Evolutionary conservation across 2,329 filamentous ascomycete genomes (phyloP).

Genomic region (Clarireedia homoeocarpa): DNA sequence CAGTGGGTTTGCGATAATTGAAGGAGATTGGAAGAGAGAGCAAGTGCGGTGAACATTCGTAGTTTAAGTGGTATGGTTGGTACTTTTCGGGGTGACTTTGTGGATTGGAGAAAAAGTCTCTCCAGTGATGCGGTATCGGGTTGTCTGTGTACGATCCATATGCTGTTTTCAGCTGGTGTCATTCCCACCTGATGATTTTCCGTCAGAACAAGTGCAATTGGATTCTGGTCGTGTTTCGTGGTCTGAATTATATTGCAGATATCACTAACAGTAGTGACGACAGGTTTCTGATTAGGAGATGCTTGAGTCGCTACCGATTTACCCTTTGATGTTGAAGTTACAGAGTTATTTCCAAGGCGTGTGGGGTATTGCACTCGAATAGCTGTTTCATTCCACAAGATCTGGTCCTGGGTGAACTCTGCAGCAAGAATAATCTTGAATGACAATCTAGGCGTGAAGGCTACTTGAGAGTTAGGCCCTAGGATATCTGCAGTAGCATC

Average conservation of each 20-base stretch:
- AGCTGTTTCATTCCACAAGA: not conserved
- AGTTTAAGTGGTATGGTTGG: not conserved
- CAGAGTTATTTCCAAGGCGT: too few relatives aligned
- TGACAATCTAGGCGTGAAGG: not conserved
- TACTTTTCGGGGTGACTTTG: not conserved
- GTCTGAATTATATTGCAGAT: too few relatives aligned
- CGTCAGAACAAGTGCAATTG: too few relatives aligned
- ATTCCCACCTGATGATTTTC: too few relatives aligned
- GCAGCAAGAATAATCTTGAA: not conserved
- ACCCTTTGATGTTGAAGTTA: not conserved
- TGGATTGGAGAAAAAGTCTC: not conserved
- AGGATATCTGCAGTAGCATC: not conserved
- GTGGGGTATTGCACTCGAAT: not conserved
- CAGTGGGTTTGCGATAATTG: not conserved
- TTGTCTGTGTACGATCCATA: too few relatives aligned
- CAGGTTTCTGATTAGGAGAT: too few relatives aligned
- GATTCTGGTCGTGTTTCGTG: too few relatives aligned
- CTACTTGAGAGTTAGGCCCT: not conserved
- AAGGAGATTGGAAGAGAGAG: not conserved
- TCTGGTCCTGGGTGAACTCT: not conserved
- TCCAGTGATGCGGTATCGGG: not conserved
- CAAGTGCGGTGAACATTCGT: not conserved
- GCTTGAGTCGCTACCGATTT: too few relatives aligned
- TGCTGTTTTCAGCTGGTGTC: too few relatives aligned
- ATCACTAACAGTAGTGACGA: too few relatives aligned